phyloP scores from a whole-genome alignment of 192 early-diverging fungal species.

The Powellomyces hirtus region DNA sequence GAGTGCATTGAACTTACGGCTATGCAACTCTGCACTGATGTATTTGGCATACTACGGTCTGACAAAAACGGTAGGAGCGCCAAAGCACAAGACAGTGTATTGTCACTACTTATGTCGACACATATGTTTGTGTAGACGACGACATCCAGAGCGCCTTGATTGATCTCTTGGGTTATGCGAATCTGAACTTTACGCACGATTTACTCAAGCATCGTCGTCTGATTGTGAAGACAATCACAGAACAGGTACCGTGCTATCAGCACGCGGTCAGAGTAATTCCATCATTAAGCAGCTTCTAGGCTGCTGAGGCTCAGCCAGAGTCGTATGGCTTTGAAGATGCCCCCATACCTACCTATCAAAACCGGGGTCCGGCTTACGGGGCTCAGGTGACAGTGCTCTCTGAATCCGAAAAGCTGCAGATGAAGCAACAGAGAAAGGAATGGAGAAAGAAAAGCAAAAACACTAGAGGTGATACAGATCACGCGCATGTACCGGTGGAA shows the following conservation, averaged over 20 bases:
- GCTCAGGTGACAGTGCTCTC: slow-evolving; percentile 65
- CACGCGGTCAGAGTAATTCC: neutral
- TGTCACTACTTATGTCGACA: neutral
- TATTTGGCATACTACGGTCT: slow-evolving; percentile 70
- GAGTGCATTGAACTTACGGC: slow-evolving; percentile 45
- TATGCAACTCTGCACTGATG: slow-evolving; percentile 60
- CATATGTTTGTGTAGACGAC: slow-evolving; percentile 33
- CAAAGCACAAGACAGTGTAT: neutral
- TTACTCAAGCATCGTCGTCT: slow-evolving; percentile 55
- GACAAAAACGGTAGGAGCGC: slow-evolving; percentile 42
- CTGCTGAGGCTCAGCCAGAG: neutral
- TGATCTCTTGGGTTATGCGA: slow-evolving; percentile 72
- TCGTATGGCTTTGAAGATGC: neutral
- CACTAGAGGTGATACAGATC: neutral
- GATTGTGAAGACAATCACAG: slow-evolving; percentile 64
- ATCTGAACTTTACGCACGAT: slow-evolving; percentile 64
- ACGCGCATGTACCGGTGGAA: slow-evolving; percentile 1
- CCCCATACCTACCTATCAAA: slow-evolving; percentile 23
- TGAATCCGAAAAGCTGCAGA: slow-evolving; percentile 57
- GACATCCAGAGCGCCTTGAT: slow-evolving; percentile 66
- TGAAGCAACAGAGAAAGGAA: slow-evolving; percentile 66
- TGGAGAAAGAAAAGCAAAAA: slow-evolving; percentile 50
- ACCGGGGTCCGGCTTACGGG: slow-evolving; percentile 47
- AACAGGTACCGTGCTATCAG: slow-evolving; percentile 4
- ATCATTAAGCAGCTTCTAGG: slow-evolving; percentile 2